Evolutionary conservation across 2,329 filamentous ascomycete species (phyloP).

Genomic region (Fonsecaea multimorphosa): DNA sequence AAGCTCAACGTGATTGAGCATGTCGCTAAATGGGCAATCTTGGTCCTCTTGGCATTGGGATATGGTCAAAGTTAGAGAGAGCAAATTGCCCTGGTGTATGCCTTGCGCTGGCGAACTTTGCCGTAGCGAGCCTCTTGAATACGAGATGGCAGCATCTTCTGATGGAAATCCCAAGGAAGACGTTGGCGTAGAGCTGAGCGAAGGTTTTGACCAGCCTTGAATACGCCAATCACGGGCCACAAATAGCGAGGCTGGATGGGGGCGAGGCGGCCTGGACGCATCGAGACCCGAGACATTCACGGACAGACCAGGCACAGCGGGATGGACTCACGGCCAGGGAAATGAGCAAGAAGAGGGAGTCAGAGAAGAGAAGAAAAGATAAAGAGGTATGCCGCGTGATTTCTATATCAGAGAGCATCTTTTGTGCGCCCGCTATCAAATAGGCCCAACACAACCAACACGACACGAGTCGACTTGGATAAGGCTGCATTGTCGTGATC

Average conservation of each 20-base stretch:
- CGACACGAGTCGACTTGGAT: not conserved
- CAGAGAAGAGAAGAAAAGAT: not conserved
- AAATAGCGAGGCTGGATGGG: not conserved
- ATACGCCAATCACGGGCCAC: not conserved
- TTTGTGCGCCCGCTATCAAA: not conserved
- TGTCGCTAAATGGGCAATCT: not conserved
- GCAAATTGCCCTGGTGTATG: not conserved
- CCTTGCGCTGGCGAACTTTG: not conserved
- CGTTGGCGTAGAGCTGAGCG: not conserved
- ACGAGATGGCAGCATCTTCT: not conserved
- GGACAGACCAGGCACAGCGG: not conserved
- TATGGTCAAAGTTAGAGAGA: not conserved
- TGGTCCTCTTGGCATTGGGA: not conserved
- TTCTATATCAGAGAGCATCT: not conserved
- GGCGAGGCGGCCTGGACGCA: not conserved
- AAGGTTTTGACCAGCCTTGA: not conserved
- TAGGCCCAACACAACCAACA: not conserved
- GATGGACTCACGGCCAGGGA: not conserved
- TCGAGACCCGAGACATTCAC: not conserved
- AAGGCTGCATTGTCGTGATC: not conserved
- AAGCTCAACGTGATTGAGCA: not conserved
- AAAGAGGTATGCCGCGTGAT: not conserved
- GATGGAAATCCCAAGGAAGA: not conserved
- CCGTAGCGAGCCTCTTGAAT: not conserved
- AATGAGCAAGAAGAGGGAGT: not conserved